Base-by-base conservation (phyloP, 2,329 filamentous ascomycete species). In the Periconia sp. region DNA sequence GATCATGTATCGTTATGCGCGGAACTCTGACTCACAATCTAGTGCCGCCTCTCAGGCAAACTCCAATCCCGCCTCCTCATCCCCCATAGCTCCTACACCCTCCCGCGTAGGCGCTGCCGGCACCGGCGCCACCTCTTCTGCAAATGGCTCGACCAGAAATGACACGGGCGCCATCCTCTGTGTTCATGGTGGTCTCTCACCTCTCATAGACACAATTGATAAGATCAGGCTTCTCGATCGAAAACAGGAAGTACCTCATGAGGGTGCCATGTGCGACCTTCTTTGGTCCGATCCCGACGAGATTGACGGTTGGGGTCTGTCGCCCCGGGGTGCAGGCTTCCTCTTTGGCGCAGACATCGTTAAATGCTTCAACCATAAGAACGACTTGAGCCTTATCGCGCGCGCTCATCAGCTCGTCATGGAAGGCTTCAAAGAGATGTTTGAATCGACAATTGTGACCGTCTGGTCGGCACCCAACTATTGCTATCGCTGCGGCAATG, bases 361-460 rank as follows among this genome's bases (percentile, higher is more conserved):
- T 62, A 95, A 94, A 62, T 85, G 55, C 18, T 99, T 99, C 76
- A 99, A 97, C 73, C 87, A 96, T 71, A 83, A 85, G 44, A 99
- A 99, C 69, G 89, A 96, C 64, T 80, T 99, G 19, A 90, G 87
- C 16, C 80, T 99, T 38, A 94, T 99, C 54, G 94, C 92, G 13
- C 84, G 94, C 41, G 94, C 94, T 1, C 94, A 99, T 67, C 94
- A 99, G 70, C 84, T 99, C 16, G 94, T 99, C 53, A 99, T 97
- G 94, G 94, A 99, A 69, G 94, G 94, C 0, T 99, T 96, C 72
- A 97, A 97, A 74, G 94, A 97, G 15, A 97, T 97, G 92, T 99
- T 97, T 64, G 62, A 65, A 66, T 87, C 85, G 11, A 89, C 86
- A 34, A 96, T 99, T 52, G 94, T 97, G 29, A 99, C 94, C 0